phyloP scores from a whole-genome alignment of 352 stramenopile species.

The Phytophthora megakarya region DNA sequence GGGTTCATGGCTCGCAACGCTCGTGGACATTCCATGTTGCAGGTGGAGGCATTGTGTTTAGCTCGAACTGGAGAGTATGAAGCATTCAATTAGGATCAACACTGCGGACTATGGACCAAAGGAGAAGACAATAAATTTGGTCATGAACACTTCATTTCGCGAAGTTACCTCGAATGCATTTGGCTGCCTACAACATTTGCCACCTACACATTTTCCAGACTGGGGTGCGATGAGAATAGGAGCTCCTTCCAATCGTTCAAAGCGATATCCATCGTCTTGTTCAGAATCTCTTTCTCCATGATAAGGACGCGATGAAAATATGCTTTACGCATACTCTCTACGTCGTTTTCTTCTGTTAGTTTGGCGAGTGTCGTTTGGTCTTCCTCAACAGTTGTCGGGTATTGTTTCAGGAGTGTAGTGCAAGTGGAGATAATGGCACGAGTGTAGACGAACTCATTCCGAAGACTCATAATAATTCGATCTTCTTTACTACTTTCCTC shows the following conservation, averaged over 20 bases:
- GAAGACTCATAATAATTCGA: conserved; percentile 43
- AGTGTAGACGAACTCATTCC: conserved; percentile 57
- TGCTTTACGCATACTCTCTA: conserved; percentile 21
- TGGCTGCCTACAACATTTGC: not conserved
- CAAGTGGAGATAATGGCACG: conserved; percentile 49
- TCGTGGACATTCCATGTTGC: conserved; percentile 48
- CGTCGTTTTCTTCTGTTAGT: conserved; percentile 8
- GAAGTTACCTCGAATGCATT: not conserved
- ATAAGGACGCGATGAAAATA: conserved; percentile 54
- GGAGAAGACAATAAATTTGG: not conserved
- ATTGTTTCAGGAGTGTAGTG: conserved; percentile 44
- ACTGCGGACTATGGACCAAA: not conserved
- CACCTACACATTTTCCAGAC: conserved; percentile 41
- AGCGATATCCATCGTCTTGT: conserved; percentile 51
- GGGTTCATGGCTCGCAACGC: conserved; percentile 45
- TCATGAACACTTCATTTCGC: conserved; percentile 1
- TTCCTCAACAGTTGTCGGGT: conserved; percentile 42
- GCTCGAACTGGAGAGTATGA: conserved; percentile 43
- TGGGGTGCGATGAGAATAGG: conserved; percentile 49
- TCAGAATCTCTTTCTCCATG: conserved; percentile 67
- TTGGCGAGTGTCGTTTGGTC: conserved; percentile 24
- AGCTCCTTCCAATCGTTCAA: conserved; percentile 53
- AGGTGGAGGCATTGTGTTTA: conserved; percentile 41
- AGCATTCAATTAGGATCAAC: conserved; percentile 35
- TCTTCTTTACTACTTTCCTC: conserved; percentile 8